Base-by-base conservation (phyloP, 2,329 filamentous ascomycete species). In the Biscogniauxia mediterranea region DNA sequence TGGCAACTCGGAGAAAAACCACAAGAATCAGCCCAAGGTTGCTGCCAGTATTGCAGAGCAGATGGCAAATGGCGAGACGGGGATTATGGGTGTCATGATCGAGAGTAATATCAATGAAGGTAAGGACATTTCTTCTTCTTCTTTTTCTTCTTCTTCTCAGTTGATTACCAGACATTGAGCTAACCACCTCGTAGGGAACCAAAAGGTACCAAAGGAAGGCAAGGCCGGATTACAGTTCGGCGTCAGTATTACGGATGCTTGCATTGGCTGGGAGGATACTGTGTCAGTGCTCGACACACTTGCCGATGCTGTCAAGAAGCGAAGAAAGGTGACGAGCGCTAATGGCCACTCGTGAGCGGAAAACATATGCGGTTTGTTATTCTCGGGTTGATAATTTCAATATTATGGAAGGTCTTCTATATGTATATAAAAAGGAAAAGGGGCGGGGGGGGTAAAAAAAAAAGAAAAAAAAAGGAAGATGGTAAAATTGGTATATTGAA, bases 11-110 rank as follows among this genome's bases (percentile, higher is more conserved):
- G 81, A 89, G 74, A 99, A 99, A 85, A 87, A 98, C 79, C 94
- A 98, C 84, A 93, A 88, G 80, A 99, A 98, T 78, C 95, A 99
- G 80, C 93, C 93, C 68, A 93, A 94, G 83, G 95, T 99, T 20
- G 93, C 93, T 3, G 88, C 87, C 56, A 85, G 83, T 11, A 76
- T 99, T 60, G 93, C 91, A 1, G 88, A 91, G 72, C 95, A 99
- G 79, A 91, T 99, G 62, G 83, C 89, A 58, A 86, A 84, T 61
- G 95, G 95, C 42, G 94, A 98, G 80, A 84, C 85, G 2, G 89
- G 83, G 55, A 95, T 99, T 73, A 94, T 97, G 87, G 95, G 95
- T 71, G 92, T 98, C 62, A 99, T 99, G 95, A 96, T 99, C 72
- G 95, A 99, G 82, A 96, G 91, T 77, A 91, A 98, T 77, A 96